phyloP scores from a whole-genome alignment of 2,329 filamentous ascomycete genomes.

The Cladosporium oxysporum region DNA sequence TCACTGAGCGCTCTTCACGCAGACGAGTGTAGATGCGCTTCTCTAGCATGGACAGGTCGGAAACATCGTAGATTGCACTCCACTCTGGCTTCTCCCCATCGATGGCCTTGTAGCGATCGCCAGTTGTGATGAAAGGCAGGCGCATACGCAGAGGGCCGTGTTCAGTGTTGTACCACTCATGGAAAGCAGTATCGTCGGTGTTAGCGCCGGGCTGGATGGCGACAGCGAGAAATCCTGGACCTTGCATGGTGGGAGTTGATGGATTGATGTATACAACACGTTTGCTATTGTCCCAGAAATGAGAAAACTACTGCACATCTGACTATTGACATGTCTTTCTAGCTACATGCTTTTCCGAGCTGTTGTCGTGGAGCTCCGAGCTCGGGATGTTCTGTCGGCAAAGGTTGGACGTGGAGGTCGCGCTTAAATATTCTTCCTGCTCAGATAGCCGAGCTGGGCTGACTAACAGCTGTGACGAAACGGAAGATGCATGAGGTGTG shows the following conservation, averaged over 20 bases:
- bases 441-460: neutral
- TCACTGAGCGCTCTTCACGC: constrained; percentile 54
- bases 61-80: constrained; percentile 80
- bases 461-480: neutral
- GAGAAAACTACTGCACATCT: neutral
- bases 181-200: constrained; percentile 69
- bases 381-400: constrained; percentile 11
- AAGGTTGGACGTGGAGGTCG: neutral
- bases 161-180: constrained; percentile 94
- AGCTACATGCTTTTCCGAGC: constrained; percentile 13
- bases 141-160: constrained; percentile 81
- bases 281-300: neutral
- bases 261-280: neutral
- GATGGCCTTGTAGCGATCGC: constrained; percentile 73
- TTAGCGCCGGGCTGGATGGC: constrained; percentile 77
- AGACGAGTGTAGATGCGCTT: constrained; percentile 69
- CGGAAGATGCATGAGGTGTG: neutral
- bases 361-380: constrained; percentile 14
- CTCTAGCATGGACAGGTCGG: constrained; percentile 69
- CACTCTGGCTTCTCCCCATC: constrained; percentile 67
- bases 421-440: neutral
- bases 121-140: constrained; percentile 72
- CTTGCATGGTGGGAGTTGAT: constrained; percentile 34
- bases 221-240: constrained; percentile 75
- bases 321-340: neutral